Evolutionary conservation across 371 early-diverging fungal genomes (phyloP).

Genomic region (Lichtheimia ramosa): DNA sequence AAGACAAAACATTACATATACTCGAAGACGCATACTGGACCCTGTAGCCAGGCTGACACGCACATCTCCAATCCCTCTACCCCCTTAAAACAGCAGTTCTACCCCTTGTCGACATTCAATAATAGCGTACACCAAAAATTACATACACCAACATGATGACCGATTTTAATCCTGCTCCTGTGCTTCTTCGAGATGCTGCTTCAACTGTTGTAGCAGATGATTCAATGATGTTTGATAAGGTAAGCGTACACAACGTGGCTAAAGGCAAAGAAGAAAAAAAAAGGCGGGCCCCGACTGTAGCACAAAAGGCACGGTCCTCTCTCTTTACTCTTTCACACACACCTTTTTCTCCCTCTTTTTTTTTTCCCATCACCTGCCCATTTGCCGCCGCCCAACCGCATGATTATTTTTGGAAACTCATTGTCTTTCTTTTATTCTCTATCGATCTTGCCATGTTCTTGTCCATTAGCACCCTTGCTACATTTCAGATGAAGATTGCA

Average conservation of each 20-base stretch:
- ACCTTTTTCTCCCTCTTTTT: no score
- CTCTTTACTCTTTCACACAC: neutral
- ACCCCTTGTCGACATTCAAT: neutral
- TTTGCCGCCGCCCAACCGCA: no score
- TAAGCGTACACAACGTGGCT: constrained; percentile 2
- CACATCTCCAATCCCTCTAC: neutral
- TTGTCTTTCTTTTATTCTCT: no score
- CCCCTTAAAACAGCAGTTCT: no score
- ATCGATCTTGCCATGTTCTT: no score
- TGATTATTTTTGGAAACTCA: no score
- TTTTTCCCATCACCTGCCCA: no score
- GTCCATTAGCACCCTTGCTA: no score
- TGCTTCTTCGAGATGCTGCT: constrained; percentile 18
- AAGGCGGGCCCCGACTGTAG: neutral
- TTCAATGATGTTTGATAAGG: constrained; percentile 14
- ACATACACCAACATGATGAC: constrained; percentile 15
- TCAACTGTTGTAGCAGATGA: constrained; percentile 10
- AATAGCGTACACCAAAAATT: constrained; percentile 6
- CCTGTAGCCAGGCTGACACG: constrained; percentile 1
- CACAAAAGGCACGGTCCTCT: constrained; percentile 3
- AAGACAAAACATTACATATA: neutral
- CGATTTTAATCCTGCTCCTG: constrained; percentile 26
- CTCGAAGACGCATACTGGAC: neutral
- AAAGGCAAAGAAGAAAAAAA: no score
- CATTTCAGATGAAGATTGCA: no score